A percentile compares a stretch with the other conserved stretches of the same genome.
These are phyloP conservation scores for Penicillium sp. DNA, from an alignment of 2,329 filamentous ascomycete species.

Conservation along the genomic window DNA sequence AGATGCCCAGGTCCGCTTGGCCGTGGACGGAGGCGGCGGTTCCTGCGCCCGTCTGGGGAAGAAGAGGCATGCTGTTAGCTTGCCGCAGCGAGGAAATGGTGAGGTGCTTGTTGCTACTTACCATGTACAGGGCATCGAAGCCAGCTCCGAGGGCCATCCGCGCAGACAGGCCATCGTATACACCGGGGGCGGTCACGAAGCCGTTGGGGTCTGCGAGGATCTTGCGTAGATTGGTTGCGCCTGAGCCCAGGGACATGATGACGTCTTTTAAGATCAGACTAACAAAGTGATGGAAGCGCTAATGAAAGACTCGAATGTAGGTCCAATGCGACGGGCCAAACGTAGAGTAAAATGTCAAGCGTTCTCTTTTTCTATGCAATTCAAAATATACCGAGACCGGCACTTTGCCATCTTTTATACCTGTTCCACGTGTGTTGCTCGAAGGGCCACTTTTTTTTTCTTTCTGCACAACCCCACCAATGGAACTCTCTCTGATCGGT, in stretches of 20 bases:
- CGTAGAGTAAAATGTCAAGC: not conserved
- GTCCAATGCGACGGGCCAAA: not conserved
- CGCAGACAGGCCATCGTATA: slow-evolving; percentile 57
- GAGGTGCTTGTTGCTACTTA: slow-evolving; percentile 24
- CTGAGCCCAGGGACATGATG: slow-evolving; percentile 32
- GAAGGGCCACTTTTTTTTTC: slow-evolving; percentile 15
- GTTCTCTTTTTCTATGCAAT: not conserved
- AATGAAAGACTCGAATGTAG: not conserved
- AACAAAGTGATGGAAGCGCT: not conserved
- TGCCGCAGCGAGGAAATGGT: not conserved
- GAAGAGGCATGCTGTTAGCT: slow-evolving; percentile 1
- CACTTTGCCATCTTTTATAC: slow-evolving; percentile 1
- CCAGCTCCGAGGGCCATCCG: slow-evolving; percentile 54
- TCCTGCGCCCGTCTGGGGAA: slow-evolving; percentile 52
- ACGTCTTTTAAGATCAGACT: slow-evolving; percentile 5
- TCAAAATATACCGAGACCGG: not conserved
- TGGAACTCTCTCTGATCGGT: slow-evolving; percentile 10
- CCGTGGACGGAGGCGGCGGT: slow-evolving; percentile 55
- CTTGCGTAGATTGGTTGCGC: slow-evolving; percentile 40
- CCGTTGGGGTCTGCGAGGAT: slow-evolving; percentile 38
- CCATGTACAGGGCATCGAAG: slow-evolving; percentile 58
- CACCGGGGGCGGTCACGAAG: slow-evolving; percentile 53
- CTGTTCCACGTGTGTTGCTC: slow-evolving; percentile 13
- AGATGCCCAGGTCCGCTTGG: slow-evolving; percentile 56
- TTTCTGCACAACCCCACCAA: slow-evolving; percentile 18